Conservation (phyloP, 331 rosid genomes). For the Spiraea crenata region DNA sequence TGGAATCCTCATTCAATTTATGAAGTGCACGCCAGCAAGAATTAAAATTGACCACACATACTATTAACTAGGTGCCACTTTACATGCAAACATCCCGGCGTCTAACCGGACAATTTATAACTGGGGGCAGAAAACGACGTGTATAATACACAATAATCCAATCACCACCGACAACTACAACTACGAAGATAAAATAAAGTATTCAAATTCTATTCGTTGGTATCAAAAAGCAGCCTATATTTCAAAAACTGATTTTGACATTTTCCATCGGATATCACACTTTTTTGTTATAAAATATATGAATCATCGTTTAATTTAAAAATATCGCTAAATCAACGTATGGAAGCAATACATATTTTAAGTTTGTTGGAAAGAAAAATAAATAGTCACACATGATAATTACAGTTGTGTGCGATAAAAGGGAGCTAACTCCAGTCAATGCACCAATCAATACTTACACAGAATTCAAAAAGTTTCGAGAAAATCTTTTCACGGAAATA, state of each 20-base stretch:
- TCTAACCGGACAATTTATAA: not conserved
- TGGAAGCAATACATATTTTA: too few relatives aligned
- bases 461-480: not conserved
- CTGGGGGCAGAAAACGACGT: not conserved
- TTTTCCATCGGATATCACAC: too few relatives aligned
- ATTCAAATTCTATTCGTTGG: not conserved
- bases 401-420: not conserved
- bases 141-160: not conserved
- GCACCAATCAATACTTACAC: conserved; percentile 20
- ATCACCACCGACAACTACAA: not conserved
- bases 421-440: conserved; percentile 25
- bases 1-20: not conserved
- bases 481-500: not conserved
- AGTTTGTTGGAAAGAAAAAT: too few relatives aligned
- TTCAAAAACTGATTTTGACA: too few relatives aligned
- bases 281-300: too few relatives aligned
- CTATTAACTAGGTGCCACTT: not conserved
- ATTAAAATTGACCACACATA: not conserved
- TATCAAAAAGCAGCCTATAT: not conserved
- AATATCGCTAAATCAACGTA: too few relatives aligned
- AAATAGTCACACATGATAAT: not conserved
- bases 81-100: not conserved
- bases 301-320: too few relatives aligned
- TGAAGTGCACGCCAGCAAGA: not conserved
- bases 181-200: not conserved